A percentile compares a stretch with the other conserved stretches of the same genome.
phyloP scores from a whole-genome alignment of 1,284 basidiomycete genomes.

The Pisolithus thermaeus region DNA sequence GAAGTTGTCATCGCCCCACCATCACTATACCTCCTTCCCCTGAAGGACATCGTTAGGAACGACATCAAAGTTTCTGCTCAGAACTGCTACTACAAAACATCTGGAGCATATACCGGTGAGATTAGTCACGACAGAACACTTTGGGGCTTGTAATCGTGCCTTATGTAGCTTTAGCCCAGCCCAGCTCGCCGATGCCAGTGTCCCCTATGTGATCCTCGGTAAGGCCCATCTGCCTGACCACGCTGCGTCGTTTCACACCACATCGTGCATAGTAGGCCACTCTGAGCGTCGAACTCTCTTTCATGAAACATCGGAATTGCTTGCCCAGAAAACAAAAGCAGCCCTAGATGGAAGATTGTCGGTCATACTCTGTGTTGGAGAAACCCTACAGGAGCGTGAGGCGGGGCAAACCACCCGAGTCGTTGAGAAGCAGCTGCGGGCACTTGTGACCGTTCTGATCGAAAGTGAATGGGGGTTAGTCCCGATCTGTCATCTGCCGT shows the following conservation, averaged over 20 bases:
- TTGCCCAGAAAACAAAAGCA: constrained; percentile 84
- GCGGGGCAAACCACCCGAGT: constrained; percentile 73
- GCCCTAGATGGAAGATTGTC: constrained; percentile 72
- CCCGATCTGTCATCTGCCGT: background rate
- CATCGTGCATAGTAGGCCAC: constrained; percentile 56
- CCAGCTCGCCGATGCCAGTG: constrained; percentile 80
- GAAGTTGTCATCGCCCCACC: constrained; percentile 92
- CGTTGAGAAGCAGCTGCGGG: constrained; percentile 78
- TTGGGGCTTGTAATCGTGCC: background rate
- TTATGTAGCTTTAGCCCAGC: constrained; percentile 44
- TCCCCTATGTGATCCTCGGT: constrained; percentile 95
- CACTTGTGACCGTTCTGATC: constrained; percentile 63
- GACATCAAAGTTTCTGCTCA: constrained; percentile 83
- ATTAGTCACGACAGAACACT: constrained; percentile 54
- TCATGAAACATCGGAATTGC: constrained; percentile 78
- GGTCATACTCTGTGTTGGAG: constrained; percentile 95
- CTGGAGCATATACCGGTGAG: constrained; percentile 95
- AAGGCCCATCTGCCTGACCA: constrained; percentile 1
- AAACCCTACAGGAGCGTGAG: constrained; percentile 90
- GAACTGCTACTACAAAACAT: constrained; percentile 82
- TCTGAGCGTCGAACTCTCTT: constrained; percentile 95
- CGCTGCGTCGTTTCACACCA: background rate
- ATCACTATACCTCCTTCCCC: constrained; percentile 75
- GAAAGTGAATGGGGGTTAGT: constrained; percentile 76
- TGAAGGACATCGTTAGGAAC: constrained; percentile 54